phyloP scores from a whole-genome alignment of 2,329 filamentous ascomycete genomes.

The Cladobotryum protrusum region DNA sequence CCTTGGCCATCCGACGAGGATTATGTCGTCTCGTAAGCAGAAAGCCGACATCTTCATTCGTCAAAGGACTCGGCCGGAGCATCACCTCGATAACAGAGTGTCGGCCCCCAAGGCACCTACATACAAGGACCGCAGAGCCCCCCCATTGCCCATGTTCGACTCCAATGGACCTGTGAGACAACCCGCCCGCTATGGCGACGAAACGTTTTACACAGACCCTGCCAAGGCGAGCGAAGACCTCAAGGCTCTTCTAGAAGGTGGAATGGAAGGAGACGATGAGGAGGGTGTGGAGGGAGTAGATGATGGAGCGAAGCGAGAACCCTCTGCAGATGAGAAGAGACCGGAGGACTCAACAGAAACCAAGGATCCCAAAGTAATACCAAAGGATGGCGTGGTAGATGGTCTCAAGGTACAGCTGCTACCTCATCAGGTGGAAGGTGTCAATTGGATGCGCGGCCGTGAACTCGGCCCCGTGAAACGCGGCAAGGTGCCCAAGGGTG shows the following conservation, averaged over 20 bases:
- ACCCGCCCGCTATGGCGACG: conserved; percentile 28
- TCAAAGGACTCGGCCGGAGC: conserved; percentile 50
- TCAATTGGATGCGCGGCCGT: conserved; percentile 91
- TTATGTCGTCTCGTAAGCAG: conserved; percentile 47
- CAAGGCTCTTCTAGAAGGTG: conserved; percentile 75
- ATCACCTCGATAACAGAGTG: conserved; percentile 46
- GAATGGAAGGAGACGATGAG: conserved; percentile 68
- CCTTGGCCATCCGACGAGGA: conserved; percentile 36
- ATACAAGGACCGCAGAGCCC: conserved; percentile 41
- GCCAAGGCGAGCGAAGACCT: conserved; percentile 68
- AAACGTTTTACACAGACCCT: conserved; percentile 61
- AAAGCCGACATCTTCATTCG: conserved; percentile 51
- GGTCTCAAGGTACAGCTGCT: conserved; percentile 83
- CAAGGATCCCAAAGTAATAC: conserved; percentile 22
- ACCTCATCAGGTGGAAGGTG: conserved; percentile 89
- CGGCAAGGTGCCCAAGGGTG: conserved; percentile 77
- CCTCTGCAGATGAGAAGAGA: conserved; percentile 13
- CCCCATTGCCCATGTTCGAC: conserved; percentile 43
- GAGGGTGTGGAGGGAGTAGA: conserved; percentile 32
- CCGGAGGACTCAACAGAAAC: conserved; percentile 13
- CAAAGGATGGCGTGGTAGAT: conserved; percentile 53
- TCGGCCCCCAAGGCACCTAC: conserved; percentile 42
- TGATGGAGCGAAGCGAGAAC: conserved; percentile 5
- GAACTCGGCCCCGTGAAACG: conserved; percentile 82
- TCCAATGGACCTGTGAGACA: conserved; percentile 25